phyloP scores from a whole-genome alignment of 148 eudicot species.

The Fagopyrum esculentum region DNA sequence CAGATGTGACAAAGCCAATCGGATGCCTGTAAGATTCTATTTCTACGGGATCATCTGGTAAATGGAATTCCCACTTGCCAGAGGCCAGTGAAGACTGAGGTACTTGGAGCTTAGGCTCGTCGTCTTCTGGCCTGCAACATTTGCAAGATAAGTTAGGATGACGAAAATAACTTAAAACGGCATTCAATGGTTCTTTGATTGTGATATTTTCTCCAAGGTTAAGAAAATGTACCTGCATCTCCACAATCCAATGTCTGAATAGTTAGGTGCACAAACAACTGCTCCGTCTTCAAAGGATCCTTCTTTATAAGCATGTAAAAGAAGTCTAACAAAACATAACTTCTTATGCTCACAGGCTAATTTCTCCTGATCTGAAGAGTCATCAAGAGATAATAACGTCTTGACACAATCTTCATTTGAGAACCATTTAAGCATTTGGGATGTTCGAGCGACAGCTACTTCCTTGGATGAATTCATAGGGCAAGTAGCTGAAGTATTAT shows the following conservation, averaged over 20 bases:
- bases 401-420: conserved; percentile 29
- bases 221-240: conserved; percentile 38
- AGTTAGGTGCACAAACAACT: conserved; percentile 67
- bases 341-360: conserved; percentile 23
- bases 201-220: not conserved
- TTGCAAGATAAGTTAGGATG: not conserved
- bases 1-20: conserved; percentile 80
- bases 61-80: conserved; percentile 64
- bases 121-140: conserved; percentile 39
- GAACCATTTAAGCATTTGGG: conserved; percentile 33
- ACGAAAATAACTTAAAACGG: not conserved
- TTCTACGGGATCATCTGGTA: conserved; percentile 51
- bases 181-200: not conserved
- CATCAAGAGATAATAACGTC: conserved; percentile 38
- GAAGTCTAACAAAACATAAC: conserved; percentile 60
- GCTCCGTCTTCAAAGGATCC: conserved; percentile 89
- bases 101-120: conserved; percentile 48
- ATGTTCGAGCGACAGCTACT: conserved; percentile 56
- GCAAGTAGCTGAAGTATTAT: conserved; percentile 5
- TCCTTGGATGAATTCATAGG: conserved; percentile 16
- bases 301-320: conserved; percentile 55
- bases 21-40: conserved; percentile 59
- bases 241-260: conserved; percentile 42
- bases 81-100: conserved; percentile 46
- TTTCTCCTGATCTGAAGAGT: conserved; percentile 21